Evolutionary conservation across 1,139 yeast genomes (phyloP).

Genomic region (Suhomyces choctaworum): DNA sequence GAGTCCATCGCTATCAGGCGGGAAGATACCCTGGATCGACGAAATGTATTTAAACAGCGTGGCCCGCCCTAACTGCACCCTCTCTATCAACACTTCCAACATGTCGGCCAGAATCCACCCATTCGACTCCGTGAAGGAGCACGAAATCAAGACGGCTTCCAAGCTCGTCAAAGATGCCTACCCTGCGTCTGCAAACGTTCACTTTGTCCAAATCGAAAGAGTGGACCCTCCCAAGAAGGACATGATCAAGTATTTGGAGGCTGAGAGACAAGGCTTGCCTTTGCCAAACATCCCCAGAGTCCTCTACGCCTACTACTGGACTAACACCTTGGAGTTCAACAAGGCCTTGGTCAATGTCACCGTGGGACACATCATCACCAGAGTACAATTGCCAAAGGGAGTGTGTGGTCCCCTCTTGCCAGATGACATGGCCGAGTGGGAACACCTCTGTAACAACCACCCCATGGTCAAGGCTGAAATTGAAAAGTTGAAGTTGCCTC

Average conservation of each 20-base stretch:
- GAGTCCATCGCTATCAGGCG: no score
- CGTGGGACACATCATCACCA: slow-evolving; percentile 62
- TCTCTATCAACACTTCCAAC: no score
- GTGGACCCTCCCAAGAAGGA: slow-evolving; percentile 81
- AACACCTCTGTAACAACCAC: slow-evolving; percentile 50
- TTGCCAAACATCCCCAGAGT: slow-evolving; percentile 64
- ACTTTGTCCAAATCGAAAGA: slow-evolving; percentile 71
- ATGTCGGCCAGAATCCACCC: slow-evolving; percentile 41
- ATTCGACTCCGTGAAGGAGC: slow-evolving; percentile 67
- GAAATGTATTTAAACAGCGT: no score
- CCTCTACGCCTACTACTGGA: slow-evolving; percentile 66
- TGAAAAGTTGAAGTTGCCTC: slow-evolving; percentile 62
- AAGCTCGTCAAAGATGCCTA: slow-evolving; percentile 62
- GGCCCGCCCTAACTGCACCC: no score
- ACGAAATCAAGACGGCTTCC: slow-evolving; percentile 64
- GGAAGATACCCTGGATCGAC: no score
- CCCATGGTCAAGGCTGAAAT: slow-evolving; percentile 64
- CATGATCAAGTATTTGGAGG: slow-evolving; percentile 67
- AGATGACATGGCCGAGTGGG: slow-evolving; percentile 62
- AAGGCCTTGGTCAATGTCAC: slow-evolving; percentile 74
- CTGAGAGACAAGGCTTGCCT: slow-evolving; percentile 61
- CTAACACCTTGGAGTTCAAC: slow-evolving; percentile 57
- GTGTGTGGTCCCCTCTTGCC: slow-evolving; percentile 74
- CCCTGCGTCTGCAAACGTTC: slow-evolving; percentile 51
- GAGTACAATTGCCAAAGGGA: slow-evolving; percentile 58